phyloP scores from a whole-genome alignment of 768 basidiomycete species.

The Mycena leptocephala region DNA sequence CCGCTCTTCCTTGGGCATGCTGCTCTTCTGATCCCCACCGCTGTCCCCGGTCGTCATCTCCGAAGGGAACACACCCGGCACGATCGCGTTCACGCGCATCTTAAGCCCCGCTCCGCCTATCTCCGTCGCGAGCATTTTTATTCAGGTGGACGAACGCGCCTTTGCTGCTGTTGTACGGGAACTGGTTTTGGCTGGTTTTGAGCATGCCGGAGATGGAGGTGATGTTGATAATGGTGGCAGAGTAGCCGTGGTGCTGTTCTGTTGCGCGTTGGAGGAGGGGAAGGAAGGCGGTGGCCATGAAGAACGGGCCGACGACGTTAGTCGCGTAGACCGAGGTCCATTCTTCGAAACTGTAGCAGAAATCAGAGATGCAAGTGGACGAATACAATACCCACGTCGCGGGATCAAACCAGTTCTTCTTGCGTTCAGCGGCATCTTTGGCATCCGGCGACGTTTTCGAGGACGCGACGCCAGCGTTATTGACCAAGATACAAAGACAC shows the following conservation, averaged over 20 bases:
- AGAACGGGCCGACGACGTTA: slow-evolving; percentile 40
- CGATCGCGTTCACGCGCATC: slow-evolving; percentile 46
- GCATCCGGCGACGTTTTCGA: no score
- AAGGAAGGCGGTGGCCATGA: slow-evolving; percentile 46
- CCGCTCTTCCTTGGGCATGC: not conserved
- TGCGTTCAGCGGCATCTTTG: no score
- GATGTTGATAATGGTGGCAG: slow-evolving; percentile 38
- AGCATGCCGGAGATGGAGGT: slow-evolving; percentile 20
- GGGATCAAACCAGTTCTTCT: no score
- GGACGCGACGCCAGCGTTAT: no score
- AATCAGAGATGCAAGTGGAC: no score
- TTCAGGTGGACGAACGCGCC: slow-evolving; percentile 47
- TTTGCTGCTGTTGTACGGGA: slow-evolving; percentile 48
- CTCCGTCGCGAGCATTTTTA: slow-evolving; percentile 44
- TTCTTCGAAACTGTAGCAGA: slow-evolving; percentile 14
- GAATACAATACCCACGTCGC: no score
- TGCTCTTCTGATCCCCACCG: slow-evolving; percentile 9
- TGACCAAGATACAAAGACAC: not conserved
- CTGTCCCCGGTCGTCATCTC: slow-evolving; percentile 36
- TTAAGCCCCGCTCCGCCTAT: slow-evolving; percentile 28
- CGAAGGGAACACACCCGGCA: slow-evolving; percentile 43
- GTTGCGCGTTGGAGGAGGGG: slow-evolving; percentile 43
- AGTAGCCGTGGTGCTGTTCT: slow-evolving; percentile 29
- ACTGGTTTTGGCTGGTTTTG: slow-evolving; percentile 29
- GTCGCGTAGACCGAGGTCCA: slow-evolving; percentile 39